Base-by-base conservation (phyloP, 2,329 filamentous ascomycete species). In the Juglanconis juglandina region DNA sequence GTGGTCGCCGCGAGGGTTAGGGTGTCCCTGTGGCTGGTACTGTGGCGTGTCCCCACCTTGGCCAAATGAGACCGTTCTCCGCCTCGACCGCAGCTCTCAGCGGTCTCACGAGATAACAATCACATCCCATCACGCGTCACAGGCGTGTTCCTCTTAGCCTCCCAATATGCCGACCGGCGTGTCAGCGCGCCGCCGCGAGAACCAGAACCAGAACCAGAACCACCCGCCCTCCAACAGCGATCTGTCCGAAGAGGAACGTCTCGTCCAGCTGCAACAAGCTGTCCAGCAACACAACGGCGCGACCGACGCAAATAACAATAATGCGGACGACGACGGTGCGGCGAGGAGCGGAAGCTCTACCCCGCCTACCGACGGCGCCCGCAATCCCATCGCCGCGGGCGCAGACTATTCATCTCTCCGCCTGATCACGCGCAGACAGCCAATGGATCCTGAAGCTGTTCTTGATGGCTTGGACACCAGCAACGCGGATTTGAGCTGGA, bases 321-420 rank as follows among this genome's bases (percentile, higher is more conserved):
- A 24, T 8, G 34, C 7, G 8, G 41, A 57, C 5, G 24, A n/a
- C 14, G 14, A 11, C n/a, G 17, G 42, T 35, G 42, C 11, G 8
- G 3, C 24, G 24, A 34, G 42, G 9, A 17, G 30, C 17, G 39
- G 24, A 7, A 37, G 8, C 39, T 14, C 14, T 11, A 17, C 14
- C 8, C 14, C 46, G n/a, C 39, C 33, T 13, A 53, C 53, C 13
- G 56, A 59, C 33, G 56, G 41, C 9, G 56, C 56, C 10, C 39
- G 52, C 5, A 58, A 54, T 5, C 59, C 50, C 32, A 14, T 57
- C 10, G 35, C 49, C 24, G 48, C 58, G 0, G 53, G 53, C 14
- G 37, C 53, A 13, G 48, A 57, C 30, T 60, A 60, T 39, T 44
- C 58, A n/a, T 60, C 58, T n/a, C 53, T 57, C 9, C 58, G 58